Conservation (phyloP, 2,329 filamentous ascomycete species). For the Aspergillus sojae region DNA sequence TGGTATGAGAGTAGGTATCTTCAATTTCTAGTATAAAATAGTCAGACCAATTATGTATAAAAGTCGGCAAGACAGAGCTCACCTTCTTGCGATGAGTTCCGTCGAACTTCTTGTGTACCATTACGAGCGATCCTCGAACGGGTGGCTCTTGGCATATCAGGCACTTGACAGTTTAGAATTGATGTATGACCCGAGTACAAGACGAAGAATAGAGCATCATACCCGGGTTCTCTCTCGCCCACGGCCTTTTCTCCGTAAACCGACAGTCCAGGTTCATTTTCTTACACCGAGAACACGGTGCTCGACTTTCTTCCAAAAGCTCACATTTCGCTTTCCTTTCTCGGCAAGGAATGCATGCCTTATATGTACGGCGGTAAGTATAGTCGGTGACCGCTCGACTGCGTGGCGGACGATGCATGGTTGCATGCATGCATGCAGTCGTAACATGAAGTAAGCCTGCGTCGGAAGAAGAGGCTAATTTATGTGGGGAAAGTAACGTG, state of each 20-base stretch:
- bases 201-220: constrained; percentile 24
- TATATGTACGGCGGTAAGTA: constrained; percentile 51
- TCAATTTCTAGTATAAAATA: neutral
- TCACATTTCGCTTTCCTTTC: constrained; percentile 51
- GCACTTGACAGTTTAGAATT: neutral
- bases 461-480: neutral
- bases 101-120: neutral
- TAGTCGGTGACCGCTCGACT: constrained; percentile 22
- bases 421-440: neutral
- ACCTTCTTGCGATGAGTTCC: neutral
- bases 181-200: accelerated
- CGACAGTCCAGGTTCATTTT: constrained; percentile 47
- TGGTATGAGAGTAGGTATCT: neutral
- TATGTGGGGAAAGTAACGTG: neutral
- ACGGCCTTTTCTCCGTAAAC: constrained; percentile 34
- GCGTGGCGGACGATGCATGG: constrained; percentile 13
- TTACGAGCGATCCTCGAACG: neutral
- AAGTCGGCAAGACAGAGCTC: neutral
- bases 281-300: constrained; percentile 44
- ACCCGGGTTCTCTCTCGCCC: constrained; percentile 19
- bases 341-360: constrained; percentile 51
- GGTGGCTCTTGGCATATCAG: neutral
- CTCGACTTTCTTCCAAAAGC: constrained; percentile 33
- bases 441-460: neutral
- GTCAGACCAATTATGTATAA: neutral